Conservation (phyloP, 2,329 filamentous ascomycete species). For the Talaromyces albobiverticillius region DNA sequence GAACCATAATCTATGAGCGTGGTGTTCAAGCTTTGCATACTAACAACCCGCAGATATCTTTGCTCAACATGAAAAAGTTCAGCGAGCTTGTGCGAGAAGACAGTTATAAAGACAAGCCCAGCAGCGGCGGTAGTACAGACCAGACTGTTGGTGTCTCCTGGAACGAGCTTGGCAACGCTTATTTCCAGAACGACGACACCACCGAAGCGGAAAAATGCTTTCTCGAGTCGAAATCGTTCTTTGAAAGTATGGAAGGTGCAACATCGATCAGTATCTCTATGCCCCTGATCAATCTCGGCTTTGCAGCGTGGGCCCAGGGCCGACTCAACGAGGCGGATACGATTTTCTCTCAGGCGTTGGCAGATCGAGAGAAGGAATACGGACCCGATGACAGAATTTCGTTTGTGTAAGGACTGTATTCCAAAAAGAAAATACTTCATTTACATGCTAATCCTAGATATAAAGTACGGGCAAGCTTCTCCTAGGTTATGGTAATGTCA, state of each 20-base stretch:
- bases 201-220: conserved; percentile 1
- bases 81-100: neutral
- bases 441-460: neutral
- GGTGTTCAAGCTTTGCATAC: neutral
- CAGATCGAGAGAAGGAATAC: conserved; percentile 6
- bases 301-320: neutral
- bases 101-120: neutral
- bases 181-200: conserved; percentile 2
- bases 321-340: neutral
- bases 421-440: neutral
- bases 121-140: neutral
- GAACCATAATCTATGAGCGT: conserved; percentile 3
- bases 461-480: conserved; percentile 9
- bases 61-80: conserved; percentile 1
- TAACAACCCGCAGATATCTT: neutral
- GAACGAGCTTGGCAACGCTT: conserved; percentile 8
- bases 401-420: neutral
- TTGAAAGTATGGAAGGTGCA: neutral
- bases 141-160: conserved; percentile 5
- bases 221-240: neutral
- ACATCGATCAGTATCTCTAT: neutral
- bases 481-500: neutral
- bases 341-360: conserved; percentile 3
- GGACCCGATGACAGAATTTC: conserved; percentile 1
- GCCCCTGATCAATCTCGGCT: conserved; percentile 7